Evolutionary conservation across 441 rosid genomes (phyloP), one percentile per base, ranked within the genome.

Genomic region (Gossypium gossypioides): DNA sequence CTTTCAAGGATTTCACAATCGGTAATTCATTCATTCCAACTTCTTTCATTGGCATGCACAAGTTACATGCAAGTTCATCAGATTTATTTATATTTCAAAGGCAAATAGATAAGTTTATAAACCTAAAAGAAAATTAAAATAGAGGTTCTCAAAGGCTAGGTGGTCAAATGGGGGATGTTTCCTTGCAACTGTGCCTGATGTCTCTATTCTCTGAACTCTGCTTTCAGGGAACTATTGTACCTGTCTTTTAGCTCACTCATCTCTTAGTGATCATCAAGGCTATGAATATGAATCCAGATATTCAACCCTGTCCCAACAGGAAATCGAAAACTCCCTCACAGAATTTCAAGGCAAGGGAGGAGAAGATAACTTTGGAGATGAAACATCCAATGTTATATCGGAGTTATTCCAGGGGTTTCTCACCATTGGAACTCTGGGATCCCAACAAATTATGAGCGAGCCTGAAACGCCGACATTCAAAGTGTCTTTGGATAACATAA

Each of bases 391-490:
- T 1, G 78, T 50, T 12, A 82, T 75, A 79, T 77, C 87, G 37
- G 92, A 87, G 56, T 80, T 81, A 51, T 91, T 91, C 81, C 84
- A 86, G 72, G 98, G 98, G 64, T 89, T 93, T 80, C 91, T 93
- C 5, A 77, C 94, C 71, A 89, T 93, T 76, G 98, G 98, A 80
- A 89, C 97, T 75, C 89, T 93, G 73, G 98, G 98, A 52, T 83
- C 79, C 62, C 85, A 83, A 78, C 79, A 82, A 63, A 67, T 71
- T 68, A 67, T 77, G 72, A 86, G 83, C 24, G 92, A 84, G 70
- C 88, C 89, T 27, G 82, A 74, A 77, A 91, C 97, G 10, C 96
- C 98, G 21, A 88, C 90, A 74, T 87, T 93, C 79, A 76, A 90
- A 70, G 69, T 74, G 69, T 69, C 88, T 69, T 63, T 70, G 80